These are phyloP conservation scores for Suillus weaverae DNA, from an alignment of 768 basidiomycete genomes.

Conservation along the genomic window DNA sequence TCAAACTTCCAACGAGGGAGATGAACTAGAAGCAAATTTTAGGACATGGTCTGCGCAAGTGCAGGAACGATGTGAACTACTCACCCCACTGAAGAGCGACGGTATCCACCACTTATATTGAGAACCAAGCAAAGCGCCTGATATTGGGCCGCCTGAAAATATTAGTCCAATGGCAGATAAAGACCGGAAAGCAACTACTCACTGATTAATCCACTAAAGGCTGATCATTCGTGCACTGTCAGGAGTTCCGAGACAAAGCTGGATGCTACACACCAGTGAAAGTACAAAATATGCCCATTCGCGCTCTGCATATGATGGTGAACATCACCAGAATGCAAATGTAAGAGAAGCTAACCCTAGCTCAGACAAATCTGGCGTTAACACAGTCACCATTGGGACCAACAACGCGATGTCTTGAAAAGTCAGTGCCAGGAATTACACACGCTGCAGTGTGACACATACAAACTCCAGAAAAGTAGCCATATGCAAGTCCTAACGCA, in stretches of 20 bases:
- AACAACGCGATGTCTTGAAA: constrained; percentile 34
- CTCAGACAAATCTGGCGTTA: constrained; percentile 44
- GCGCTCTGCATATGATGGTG: not conserved
- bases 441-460: not conserved
- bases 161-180: not conserved
- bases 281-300: not conserved
- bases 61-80: not conserved
- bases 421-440: not conserved
- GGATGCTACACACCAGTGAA: not conserved
- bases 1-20: not conserved
- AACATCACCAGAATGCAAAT: not conserved
- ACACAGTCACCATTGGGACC: constrained; percentile 39
- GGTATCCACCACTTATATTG: not conserved
- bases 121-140: not conserved
- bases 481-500: constrained; percentile 40
- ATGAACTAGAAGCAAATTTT: not conserved
- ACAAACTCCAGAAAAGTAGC: constrained; percentile 44
- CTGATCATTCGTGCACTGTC: not conserved
- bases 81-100: not conserved
- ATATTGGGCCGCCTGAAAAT: not conserved
- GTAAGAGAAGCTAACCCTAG: constrained; percentile 34
- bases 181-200: not conserved
- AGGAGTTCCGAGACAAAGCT: not conserved
- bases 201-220: not conserved
- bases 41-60: not conserved